Evolutionary conservation across 2,329 filamentous ascomycete genomes (phyloP).

Genomic region (Aspergillus pseudoviridinutans): DNA sequence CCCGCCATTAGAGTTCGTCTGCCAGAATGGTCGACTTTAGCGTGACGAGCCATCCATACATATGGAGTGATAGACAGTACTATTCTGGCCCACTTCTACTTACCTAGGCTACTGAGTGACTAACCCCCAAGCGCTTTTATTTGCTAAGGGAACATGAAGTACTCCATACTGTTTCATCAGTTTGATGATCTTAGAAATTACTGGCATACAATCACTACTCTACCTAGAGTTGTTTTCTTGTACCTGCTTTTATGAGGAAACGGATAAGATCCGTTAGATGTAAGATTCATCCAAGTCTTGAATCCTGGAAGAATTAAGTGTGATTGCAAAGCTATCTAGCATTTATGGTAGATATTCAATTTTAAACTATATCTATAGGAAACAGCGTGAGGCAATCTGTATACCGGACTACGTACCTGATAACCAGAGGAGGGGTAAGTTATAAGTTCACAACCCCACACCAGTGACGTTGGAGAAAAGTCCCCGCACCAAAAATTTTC

Average conservation of each 20-base stretch:
- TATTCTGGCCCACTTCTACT: background rate
- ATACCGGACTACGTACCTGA: background rate
- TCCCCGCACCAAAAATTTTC: background rate
- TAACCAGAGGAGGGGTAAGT: background rate
- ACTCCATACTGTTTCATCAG: background rate
- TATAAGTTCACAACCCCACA: background rate
- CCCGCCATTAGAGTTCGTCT: too few species aligned
- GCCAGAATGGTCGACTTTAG: background rate
- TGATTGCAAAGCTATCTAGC: background rate
- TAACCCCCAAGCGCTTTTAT: background rate
- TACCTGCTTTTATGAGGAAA: background rate
- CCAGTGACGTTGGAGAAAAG: constrained; percentile 1
- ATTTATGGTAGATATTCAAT: background rate
- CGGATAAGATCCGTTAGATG: background rate
- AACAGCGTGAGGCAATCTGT: background rate
- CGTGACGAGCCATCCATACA: background rate
- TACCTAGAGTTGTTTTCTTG: background rate
- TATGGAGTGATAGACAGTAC: background rate
- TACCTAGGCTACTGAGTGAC: background rate
- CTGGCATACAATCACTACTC: background rate
- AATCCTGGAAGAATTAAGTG: background rate
- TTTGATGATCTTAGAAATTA: background rate
- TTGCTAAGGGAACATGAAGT: background rate
- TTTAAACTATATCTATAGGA: background rate
- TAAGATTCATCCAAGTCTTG: too few species aligned